These are phyloP conservation scores for Dioszegia aurantiaca DNA, from an alignment of 768 basidiomycete species.

Conservation along the genomic window DNA sequence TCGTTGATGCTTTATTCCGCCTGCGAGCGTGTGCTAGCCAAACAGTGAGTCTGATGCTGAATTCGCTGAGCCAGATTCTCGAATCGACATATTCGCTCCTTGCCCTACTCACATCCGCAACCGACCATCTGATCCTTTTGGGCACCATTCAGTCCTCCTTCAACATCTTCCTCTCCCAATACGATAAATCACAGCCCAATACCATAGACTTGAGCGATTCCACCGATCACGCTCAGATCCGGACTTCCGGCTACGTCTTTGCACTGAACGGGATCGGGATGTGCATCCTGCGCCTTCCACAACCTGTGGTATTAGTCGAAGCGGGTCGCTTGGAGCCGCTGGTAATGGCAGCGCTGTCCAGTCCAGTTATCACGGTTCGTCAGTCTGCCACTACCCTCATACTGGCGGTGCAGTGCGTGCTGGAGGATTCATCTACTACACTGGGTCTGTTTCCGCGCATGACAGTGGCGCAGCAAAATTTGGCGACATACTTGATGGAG, in stretches of 20 bases:
- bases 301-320: conserved; percentile 35
- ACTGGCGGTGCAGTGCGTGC: conserved; percentile 34
- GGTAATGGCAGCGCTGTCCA: conserved; percentile 24
- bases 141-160: conserved; percentile 19
- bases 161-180: neutral
- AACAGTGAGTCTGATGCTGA: conserved; percentile 58
- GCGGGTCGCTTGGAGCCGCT: conserved; percentile 22
- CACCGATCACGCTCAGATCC: neutral
- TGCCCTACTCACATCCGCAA: conserved; percentile 23
- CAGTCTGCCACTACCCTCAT: conserved; percentile 41
- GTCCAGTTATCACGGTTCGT: conserved; percentile 23
- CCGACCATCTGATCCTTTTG: conserved; percentile 39
- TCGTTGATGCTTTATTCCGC: conserved; percentile 68
- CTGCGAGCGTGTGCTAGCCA: conserved; percentile 70
- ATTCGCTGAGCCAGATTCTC: conserved; percentile 28
- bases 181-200: neutral
- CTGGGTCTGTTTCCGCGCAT: conserved; percentile 28
- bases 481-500: conserved; percentile 39
- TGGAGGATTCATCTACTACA: conserved; percentile 22
- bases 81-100: conserved; percentile 45
- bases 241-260: conserved; percentile 31
- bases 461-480: conserved; percentile 28
- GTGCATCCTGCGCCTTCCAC: conserved; percentile 35
- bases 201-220: neutral
- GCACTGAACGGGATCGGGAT: conserved; percentile 38